These are phyloP conservation scores for Lecanoromycetidae sp. DNA, from an alignment of 2,329 filamentous ascomycete species.

Conservation along the genomic window DNA sequence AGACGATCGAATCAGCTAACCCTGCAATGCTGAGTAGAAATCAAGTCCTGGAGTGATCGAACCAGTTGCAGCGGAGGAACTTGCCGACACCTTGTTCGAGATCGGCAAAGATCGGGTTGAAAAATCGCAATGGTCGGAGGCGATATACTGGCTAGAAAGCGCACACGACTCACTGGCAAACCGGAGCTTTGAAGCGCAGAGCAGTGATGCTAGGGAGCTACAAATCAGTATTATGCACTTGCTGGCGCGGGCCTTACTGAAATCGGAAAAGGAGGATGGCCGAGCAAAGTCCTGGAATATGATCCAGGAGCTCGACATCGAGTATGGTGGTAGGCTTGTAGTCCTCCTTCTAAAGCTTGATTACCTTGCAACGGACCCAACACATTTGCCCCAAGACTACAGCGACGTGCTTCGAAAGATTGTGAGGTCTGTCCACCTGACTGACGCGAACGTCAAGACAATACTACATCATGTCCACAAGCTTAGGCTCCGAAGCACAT, in stretches of 20 bases:
- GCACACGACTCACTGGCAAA: conserved; percentile 48
- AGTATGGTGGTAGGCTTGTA: conserved; percentile 51
- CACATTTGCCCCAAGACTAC: conserved; percentile 30
- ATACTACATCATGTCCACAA: conserved; percentile 57
- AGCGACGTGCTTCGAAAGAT: conserved; percentile 33
- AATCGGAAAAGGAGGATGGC: conserved; percentile 33
- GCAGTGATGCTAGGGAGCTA: conserved; percentile 50
- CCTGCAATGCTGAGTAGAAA: no score
- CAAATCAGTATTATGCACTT: conserved; percentile 54
- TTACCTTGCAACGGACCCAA: conserved; percentile 36
- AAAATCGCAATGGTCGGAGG: conserved; percentile 42
- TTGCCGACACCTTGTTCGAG: conserved; percentile 58
- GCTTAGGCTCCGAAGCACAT: conserved; percentile 44
- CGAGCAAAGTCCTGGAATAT: conserved; percentile 44
- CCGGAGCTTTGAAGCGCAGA: conserved; percentile 44
- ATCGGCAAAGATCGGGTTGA: conserved; percentile 52
- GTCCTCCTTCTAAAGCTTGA: conserved; percentile 59
- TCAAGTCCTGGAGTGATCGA: no score
- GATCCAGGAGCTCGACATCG: conserved; percentile 49
- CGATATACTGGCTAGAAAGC: conserved; percentile 62
- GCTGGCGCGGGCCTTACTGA: conserved; percentile 45
- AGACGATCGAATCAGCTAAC: no score
- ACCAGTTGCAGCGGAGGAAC: conserved; percentile 42
- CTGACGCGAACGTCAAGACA: conserved; percentile 50
- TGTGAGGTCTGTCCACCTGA: conserved; percentile 47